phyloP scores from a whole-genome alignment of 1,284 basidiomycete genomes.

The Schizopora paradoxa region DNA sequence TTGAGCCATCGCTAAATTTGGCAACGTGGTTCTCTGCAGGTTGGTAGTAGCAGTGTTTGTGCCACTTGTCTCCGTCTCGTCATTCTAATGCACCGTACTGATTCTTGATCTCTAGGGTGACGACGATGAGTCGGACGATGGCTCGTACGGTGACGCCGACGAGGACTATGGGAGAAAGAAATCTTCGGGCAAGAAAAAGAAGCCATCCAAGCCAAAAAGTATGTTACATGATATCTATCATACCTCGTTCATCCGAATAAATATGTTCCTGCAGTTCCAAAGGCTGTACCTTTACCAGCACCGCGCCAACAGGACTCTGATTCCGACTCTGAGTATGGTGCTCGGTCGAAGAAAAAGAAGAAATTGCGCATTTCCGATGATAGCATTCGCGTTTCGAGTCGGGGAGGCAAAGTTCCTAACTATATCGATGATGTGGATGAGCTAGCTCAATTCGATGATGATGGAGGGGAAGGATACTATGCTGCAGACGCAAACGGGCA shows the following conservation, averaged over 20 bases:
- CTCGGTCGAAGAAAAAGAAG: conserved; percentile 84
- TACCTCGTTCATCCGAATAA: neutral
- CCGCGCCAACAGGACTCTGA: conserved; percentile 54
- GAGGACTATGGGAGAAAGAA: conserved; percentile 66
- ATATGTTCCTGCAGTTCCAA: conserved; percentile 7
- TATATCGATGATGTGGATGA: conserved; percentile 83
- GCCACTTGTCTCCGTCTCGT: no score
- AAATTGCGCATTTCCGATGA: conserved; percentile 52
- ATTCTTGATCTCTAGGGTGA: conserved; percentile 15
- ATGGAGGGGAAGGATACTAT: conserved; percentile 48
- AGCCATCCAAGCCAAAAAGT: conserved; percentile 62
- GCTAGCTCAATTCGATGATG: conserved; percentile 73
- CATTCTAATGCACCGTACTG: no score
- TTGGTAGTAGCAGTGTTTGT: conserved; percentile 22
- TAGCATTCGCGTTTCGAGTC: conserved; percentile 75
- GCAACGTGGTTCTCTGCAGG: conserved; percentile 10
- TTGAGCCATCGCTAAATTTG: conserved; percentile 14
- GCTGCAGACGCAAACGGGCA: conserved; percentile 41
- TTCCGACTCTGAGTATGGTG: conserved; percentile 86
- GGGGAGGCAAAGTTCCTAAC: conserved; percentile 78
- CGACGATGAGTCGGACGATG: conserved; percentile 60
- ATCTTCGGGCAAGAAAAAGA: conserved; percentile 63
- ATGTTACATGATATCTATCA: conserved; percentile 22
- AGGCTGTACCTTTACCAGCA: conserved; percentile 34
- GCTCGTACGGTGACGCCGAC: conserved; percentile 72